Conservation (phyloP, 1,284 basidiomycete genomes). For the Trametes pubescens region DNA sequence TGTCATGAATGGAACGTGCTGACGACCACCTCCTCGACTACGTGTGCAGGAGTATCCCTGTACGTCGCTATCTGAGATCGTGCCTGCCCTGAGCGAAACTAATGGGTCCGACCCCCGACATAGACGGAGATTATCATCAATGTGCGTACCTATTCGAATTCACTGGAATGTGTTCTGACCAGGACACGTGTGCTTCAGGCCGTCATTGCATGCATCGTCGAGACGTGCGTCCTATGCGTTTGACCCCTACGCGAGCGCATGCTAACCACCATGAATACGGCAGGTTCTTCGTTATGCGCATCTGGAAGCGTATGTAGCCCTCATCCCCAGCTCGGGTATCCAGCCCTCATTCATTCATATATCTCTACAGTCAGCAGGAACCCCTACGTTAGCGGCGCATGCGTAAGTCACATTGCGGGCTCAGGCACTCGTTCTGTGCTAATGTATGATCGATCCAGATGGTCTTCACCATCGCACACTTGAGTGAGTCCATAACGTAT, state of each 20-base stretch:
- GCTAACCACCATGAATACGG: background rate
- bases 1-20: background rate
- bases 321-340: background rate
- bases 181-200: background rate
- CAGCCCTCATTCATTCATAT: background rate
- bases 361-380: conserved; percentile 10
- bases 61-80: background rate
- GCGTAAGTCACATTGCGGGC: background rate
- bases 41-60: conserved; percentile 7
- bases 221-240: background rate
- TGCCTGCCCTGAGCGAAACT: background rate
- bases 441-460: background rate
- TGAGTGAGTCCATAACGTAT: too few relatives aligned
- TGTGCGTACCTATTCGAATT: background rate
- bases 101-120: background rate
- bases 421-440: background rate
- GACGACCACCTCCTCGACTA: background rate
- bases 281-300: conserved; percentile 20
- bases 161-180: background rate
- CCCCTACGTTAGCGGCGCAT: background rate
- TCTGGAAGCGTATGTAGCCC: conserved; percentile 12
- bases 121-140: conserved; percentile 16
- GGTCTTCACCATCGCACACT: conserved; percentile 14
- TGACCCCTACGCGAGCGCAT: background rate
- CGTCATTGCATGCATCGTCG: conserved; percentile 11